Conservation (phyloP, 208 protist species). For the Borovskyia barvae region DNA sequence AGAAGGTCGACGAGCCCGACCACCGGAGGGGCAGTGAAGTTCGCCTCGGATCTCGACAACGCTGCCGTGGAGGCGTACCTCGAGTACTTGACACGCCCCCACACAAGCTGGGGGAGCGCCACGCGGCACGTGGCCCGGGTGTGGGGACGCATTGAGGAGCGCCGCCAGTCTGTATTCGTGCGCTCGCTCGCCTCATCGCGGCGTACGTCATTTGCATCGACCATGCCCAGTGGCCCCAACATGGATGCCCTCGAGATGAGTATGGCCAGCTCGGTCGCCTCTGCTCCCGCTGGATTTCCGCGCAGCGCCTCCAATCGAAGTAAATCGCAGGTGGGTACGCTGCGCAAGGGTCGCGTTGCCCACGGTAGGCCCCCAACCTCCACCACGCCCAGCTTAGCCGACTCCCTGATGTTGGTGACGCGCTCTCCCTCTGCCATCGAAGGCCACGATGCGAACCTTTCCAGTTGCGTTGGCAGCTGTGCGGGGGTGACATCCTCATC, state of each 20-base stretch:
- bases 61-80: constrained; percentile 72
- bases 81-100: constrained; percentile 85
- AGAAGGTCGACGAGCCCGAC: not conserved
- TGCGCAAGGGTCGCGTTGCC: constrained; percentile 38
- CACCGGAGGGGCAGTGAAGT: constrained; percentile 17
- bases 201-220: constrained; percentile 39
- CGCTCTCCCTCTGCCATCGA: constrained; percentile 1
- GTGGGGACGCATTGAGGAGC: constrained; percentile 42
- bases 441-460: too few relatives aligned
- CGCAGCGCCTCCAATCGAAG: constrained; percentile 30
- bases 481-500: too few relatives aligned
- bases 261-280: constrained; percentile 29
- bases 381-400: not conserved
- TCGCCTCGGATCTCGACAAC: constrained; percentile 68
- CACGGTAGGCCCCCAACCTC: not conserved
- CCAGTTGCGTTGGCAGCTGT: too few relatives aligned
- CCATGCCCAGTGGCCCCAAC: constrained; percentile 13
- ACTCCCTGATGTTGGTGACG: not conserved
- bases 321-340: constrained; percentile 29
- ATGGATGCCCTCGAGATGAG: constrained; percentile 16
- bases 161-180: constrained; percentile 35
- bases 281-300: constrained; percentile 32
- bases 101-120: constrained; percentile 86
- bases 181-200: constrained; percentile 47
- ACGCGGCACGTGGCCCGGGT: constrained; percentile 29